Conservation (phyloP, 129 eudicot genomes). For the Flaveria trinervia region DNA sequence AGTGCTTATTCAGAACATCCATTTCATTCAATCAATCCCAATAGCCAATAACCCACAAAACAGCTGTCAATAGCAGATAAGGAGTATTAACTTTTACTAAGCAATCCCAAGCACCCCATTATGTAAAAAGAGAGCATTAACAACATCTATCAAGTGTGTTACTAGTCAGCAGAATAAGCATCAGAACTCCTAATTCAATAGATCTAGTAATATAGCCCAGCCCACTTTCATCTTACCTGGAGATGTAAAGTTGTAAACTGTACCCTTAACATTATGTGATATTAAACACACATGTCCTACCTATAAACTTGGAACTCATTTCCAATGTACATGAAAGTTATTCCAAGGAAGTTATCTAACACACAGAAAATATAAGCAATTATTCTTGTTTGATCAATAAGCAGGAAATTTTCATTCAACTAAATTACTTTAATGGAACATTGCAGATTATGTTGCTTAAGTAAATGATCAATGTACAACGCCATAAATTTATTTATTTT, state of each 20-base stretch:
- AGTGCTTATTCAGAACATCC: not conserved
- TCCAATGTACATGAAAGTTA: too few relatives aligned
- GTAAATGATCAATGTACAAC: not conserved
- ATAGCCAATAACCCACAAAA: not conserved
- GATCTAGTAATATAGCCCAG: not conserved
- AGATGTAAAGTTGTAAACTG: not conserved
- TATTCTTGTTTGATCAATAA: not conserved
- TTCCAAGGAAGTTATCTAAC: too few relatives aligned
- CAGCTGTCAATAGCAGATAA: not conserved
- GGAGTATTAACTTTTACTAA: not conserved
- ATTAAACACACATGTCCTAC: not conserved
- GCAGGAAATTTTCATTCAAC: not conserved
- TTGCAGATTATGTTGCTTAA: not conserved
- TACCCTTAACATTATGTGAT: not conserved
- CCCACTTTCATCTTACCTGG: not conserved
- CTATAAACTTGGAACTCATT: not conserved
- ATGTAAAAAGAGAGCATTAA: not conserved
- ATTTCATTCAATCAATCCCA: not conserved
- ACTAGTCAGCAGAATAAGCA: not conserved
- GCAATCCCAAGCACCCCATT: not conserved
- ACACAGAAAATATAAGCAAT: not conserved
- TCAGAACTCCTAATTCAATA: not conserved
- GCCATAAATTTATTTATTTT: not conserved
- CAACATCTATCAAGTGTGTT: not conserved
- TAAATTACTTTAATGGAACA: not conserved